Evolutionary conservation across 495 filamentous ascomycete genomes (phyloP), one percentile per base, ranked within the genome.

Genomic region (Barbatosphaeria neglecta): DNA sequence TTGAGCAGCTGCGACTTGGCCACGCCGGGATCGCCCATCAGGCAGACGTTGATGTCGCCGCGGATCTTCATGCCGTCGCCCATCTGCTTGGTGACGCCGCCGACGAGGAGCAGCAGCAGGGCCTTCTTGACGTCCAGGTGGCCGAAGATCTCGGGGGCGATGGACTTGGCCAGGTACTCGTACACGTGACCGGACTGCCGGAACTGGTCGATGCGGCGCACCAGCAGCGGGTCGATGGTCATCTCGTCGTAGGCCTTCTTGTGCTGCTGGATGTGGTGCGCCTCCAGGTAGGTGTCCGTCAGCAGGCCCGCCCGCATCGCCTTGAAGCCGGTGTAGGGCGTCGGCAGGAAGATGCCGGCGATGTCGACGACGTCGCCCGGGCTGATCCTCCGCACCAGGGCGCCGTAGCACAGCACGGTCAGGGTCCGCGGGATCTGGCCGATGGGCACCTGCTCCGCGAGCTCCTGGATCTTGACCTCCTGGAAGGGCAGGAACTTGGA

Each of bases 1-100:
- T 95, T 95, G 46, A 98, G 72, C 50, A 98, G 66, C 68, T 98
- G 92, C 25, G 92, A 98, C 68, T 98, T 98, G 65, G 92, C 92
- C 50, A 97, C 93, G 84, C 92, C 92, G 58, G 92, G 92, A 60
- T 98, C 92, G 72, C 92, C 92, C 92, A 98, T 97, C 50, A 98
- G 72, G 66, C 92, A 98, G 57, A 97, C 80, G 65, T 98, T 98
- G 70, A 98, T 93, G 56, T 98, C 92, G 52, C 92, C 93, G 71
- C 92, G 85, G 66, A 98, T 98, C 48, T 82, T 76, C 93, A 98
- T 96, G 37, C 92, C 92, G 53, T 98, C 92, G 41, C 90, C 89
- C 79, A 98, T 93, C 53, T 88, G 81, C 67, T 98, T 98, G 13
- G 84, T 95, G 9, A 95, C 93, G 66, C 92, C 92, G 35, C 92